Base-by-base conservation (phyloP, 164 flowering plant species). In the Magnolia changhungtana region DNA sequence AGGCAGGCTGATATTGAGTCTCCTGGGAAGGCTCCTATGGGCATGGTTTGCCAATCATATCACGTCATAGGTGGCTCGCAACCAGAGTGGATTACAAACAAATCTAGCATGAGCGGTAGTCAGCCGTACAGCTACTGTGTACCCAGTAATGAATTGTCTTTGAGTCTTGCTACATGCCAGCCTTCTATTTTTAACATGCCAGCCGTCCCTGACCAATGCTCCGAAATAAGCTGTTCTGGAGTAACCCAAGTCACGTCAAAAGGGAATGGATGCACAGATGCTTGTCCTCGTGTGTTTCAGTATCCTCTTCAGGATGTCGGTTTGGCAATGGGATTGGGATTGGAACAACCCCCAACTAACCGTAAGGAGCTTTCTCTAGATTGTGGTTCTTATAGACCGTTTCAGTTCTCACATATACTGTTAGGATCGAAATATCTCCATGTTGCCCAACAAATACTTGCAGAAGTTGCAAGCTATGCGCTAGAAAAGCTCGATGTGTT, bases 361-460 rank as follows among this genome's bases (percentile, higher is more conserved):
- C 74, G 72, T 63, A 85, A 78, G 59, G 89, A 85, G 65, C 82
- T 83, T 74, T 84, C 90, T 68, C 69, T 78, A 16, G 79, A 83
- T 65, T 82, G 71, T 75, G 73, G 80, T 75, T 84, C 81, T 31
- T 45, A n/a, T 51, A 74, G 73, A 67, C 80, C 84, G 0, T 66
- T 72, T 65, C 86, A 83, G 10, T 73, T 80, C 69, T 74, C 86
- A 1, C 85, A 83, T 52, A 68, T 82, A 18, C 73, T 83, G 50
- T 78, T 86, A 0, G 90, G 89, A 23, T 91, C 97, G 8, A 87
- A 85, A 72, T 96, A 89, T 80, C 86, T 89, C 65, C 74, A 24
- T 63, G 89, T 77, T 10, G 80, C 91, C 77, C 98, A 93, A 81
- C 89, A 92, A 76, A 89, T 96, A 77, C 95, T 96, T 29, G 76